Evolutionary conservation across 2,329 filamentous ascomycete genomes (phyloP), one percentile per base, ranked within the genome.

Genomic region (Arthrobotrys entomopaga): DNA sequence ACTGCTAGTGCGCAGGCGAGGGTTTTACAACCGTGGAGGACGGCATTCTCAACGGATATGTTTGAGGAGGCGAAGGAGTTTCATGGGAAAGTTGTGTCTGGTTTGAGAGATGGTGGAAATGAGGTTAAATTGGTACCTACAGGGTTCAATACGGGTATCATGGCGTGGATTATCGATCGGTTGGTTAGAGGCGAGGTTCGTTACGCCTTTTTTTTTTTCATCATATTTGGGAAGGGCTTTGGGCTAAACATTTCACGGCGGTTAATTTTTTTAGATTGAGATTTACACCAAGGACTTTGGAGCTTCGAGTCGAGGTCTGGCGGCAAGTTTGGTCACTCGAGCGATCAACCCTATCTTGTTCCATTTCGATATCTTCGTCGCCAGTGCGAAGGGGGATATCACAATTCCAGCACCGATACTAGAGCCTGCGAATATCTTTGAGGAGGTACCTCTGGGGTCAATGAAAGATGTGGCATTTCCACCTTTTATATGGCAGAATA

Each of bases 401-500:
- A 49, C 22, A n/a, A 66, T 66, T 7, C 16, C 64, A 20, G 61
- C 20, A 3, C 69, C 69, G 13, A 26, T 43, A 24, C 42, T 73
- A 10, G 69, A 73, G 6, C 69, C 69, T 0, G 61, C 61, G 15
- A 26, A 29, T 52, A 34, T 73, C 7, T 24, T 57, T 16, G 61
- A 66, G 13, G 42, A 56, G 8, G 61, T 73, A 5, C 69, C 69
- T 6, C 40, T 61, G 48, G 69, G 69, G 0, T 73, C 69, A 3
- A 73, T 73, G 69, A 65, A 60, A 22, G 61, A 73, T n/a, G 50
- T 73, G 29, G 61, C 49, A 22, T 61, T 66, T 42, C 61, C 69
- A 29, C 69, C 69, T 42, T 73, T 73, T 43, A 66, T 73, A 43
- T 73, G 69, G 69, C 69, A 73, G 20, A 73, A 73, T 26, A 73